Base-by-base conservation (phyloP, 139 green algal species). In the Haematococcus lacustris region DNA sequence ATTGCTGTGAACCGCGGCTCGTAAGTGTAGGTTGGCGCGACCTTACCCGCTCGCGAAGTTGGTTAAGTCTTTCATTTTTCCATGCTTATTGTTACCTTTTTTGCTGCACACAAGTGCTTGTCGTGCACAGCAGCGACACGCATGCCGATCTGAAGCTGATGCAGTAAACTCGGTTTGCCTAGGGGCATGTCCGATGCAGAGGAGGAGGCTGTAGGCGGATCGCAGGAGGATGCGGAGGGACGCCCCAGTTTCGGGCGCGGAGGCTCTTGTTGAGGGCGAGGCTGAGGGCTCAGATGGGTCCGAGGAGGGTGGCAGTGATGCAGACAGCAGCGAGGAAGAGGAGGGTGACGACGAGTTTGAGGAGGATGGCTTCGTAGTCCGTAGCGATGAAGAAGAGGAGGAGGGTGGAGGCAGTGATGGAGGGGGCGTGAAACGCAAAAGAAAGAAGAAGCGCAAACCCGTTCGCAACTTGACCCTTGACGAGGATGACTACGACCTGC, bases 401-500 rank as follows among this genome's bases (percentile, higher is more conserved):
- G 84, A 82, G 39, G 80, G 74, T 30, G 13, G 85, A 82, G 50
- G 79, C 79, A 7, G 80, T 9, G 84, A 81, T 28, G 74, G 37
- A 1, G 70, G 63, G 13, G 78, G 68, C n/a, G 81, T 75, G 23
- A 72, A 78, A 34, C 74, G 82, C 41, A 30, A 41, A 3, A 30
- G 35, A 4, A 71, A 69, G 53, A 76, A 76, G 41, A 83, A 83
- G 59, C 66, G 71, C 21, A 82, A 82, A 26, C 88, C 85, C 51
- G 85, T 87, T 68, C 71, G 77, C 65, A 66, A 77, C 17, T 60
- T 78, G n/a, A 51, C 62, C 38, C 81, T 97, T 25, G 92, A 97
- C 62, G 90, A 97, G n/a, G 91, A 97, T 57, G 92, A 97, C 73
- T 96, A 93, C 70, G 88, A 94, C 39, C 80, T 97, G 60, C 28